Evolutionary conservation across 345 rosid species (phyloP).

Genomic region (Arabidopsis arenosa): DNA sequence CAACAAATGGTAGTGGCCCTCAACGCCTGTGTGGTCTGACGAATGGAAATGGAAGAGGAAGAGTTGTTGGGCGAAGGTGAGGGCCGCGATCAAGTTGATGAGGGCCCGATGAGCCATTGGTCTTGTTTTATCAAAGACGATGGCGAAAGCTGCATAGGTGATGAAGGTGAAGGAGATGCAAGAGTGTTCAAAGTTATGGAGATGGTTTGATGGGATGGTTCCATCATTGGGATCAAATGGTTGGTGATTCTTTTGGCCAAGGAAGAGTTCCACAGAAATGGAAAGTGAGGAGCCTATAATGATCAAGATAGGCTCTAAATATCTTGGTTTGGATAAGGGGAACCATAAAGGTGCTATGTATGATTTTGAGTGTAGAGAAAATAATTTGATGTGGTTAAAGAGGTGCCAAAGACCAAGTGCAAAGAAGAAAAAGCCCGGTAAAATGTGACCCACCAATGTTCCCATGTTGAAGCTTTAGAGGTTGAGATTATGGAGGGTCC

Average conservation of each 20-base stretch:
- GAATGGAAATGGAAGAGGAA: slow-evolving; percentile 85
- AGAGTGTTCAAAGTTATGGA: slow-evolving; percentile 88
- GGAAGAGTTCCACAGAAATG: slow-evolving; percentile 76
- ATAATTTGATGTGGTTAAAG: slow-evolving; percentile 69
- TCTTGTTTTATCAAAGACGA: slow-evolving; percentile 56
- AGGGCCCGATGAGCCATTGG: slow-evolving; percentile 49
- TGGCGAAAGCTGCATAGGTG: slow-evolving; percentile 61
- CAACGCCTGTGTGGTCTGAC: slow-evolving; percentile 77
- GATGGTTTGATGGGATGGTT: slow-evolving; percentile 85
- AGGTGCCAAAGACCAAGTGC: slow-evolving; percentile 81
- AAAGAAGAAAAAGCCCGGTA: slow-evolving; percentile 73
- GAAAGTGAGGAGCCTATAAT: slow-evolving; percentile 66
- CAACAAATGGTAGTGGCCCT: slow-evolving; percentile 85
- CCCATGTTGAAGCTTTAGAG: slow-evolving; percentile 58
- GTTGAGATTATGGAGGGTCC: slow-evolving; percentile 11
- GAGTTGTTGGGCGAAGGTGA: slow-evolving; percentile 74
- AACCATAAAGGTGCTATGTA: slow-evolving; percentile 71
- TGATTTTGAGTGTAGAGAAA: slow-evolving; percentile 55
- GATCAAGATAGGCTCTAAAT: slow-evolving; percentile 67
- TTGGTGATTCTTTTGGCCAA: slow-evolving; percentile 74
- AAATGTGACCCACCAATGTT: slow-evolving; percentile 73
- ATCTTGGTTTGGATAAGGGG: slow-evolving; percentile 54
- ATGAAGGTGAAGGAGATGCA: slow-evolving; percentile 71
- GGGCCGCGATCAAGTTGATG: slow-evolving; percentile 58
- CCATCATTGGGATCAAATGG: slow-evolving; percentile 73